A percentile compares a stretch with the other conserved stretches of the same genome.
phyloP scores from a whole-genome alignment of 1,284 basidiomycete species.

The Retiboletus fuscus region DNA sequence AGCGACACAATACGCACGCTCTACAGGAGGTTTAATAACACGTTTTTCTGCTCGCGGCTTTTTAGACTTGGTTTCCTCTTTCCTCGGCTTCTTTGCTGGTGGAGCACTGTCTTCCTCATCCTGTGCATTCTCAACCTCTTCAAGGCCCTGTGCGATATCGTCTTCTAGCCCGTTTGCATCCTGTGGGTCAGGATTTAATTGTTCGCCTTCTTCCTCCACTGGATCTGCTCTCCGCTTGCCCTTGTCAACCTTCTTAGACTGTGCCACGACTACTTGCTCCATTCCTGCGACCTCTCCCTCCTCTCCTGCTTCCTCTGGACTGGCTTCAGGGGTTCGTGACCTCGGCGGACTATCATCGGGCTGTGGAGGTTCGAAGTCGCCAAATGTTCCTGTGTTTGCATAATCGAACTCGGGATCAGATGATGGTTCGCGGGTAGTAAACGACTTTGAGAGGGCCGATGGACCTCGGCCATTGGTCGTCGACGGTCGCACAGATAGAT shows the following conservation, averaged over 20 bases:
- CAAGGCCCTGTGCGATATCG: slow-evolving; percentile 64
- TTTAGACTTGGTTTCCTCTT: slow-evolving; percentile 52
- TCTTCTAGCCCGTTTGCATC: slow-evolving; percentile 62
- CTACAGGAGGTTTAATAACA: slow-evolving; percentile 25
- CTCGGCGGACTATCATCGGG: slow-evolving; percentile 49
- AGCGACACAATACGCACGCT: slow-evolving; percentile 36
- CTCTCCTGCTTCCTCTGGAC: slow-evolving; percentile 60
- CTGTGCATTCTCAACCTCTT: slow-evolving; percentile 57
- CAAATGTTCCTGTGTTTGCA: slow-evolving; percentile 31
- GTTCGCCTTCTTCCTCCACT: slow-evolving; percentile 48
- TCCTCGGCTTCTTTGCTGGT: slow-evolving; percentile 46
- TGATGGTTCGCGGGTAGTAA: slow-evolving; percentile 46
- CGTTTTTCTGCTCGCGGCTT: slow-evolving; percentile 47
- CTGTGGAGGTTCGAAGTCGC: slow-evolving; percentile 52
- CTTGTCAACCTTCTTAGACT: slow-evolving; percentile 48
- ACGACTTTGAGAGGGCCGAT: slow-evolving; percentile 60
- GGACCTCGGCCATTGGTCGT: slow-evolving; percentile 56
- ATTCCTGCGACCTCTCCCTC: slow-evolving; percentile 49
- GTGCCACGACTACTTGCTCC: slow-evolving; percentile 47
- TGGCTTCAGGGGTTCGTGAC: slow-evolving; percentile 53
- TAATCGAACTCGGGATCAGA: slow-evolving; percentile 45
- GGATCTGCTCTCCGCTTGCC: slow-evolving; percentile 51
- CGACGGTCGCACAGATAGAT: slow-evolving; percentile 53
- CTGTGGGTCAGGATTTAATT: slow-evolving; percentile 33
- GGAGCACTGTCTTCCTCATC: slow-evolving; percentile 51